Evolutionary conservation across 306 rosid genomes (phyloP).

Genomic region (Malus sieversii): DNA sequence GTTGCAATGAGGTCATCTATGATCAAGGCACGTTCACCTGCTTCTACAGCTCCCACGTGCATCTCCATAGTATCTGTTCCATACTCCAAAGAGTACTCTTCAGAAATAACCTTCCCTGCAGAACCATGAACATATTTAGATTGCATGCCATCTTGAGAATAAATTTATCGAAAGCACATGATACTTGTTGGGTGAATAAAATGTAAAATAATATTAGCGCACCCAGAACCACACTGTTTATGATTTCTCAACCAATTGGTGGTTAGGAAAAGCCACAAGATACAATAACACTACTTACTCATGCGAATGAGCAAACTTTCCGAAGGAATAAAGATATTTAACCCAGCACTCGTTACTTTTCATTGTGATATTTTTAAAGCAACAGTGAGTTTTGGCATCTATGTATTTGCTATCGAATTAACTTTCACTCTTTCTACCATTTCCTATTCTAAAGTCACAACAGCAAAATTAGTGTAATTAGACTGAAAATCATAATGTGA

Average conservation of each 20-base stretch:
- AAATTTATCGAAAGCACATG: background rate
- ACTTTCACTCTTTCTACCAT: background rate
- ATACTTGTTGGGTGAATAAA: background rate
- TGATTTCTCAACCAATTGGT: background rate
- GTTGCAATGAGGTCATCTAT: slow-evolving; percentile 97
- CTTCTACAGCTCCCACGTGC: slow-evolving; percentile 91
- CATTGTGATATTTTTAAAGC: background rate
- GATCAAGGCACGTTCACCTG: slow-evolving; percentile 88
- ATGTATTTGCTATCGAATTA: background rate
- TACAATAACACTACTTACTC: background rate
- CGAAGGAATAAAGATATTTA: background rate
- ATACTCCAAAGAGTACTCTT: slow-evolving; percentile 95
- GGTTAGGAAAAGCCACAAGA: background rate
- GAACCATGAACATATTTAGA: background rate
- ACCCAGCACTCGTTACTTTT: background rate
- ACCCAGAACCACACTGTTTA: background rate
- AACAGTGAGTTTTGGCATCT: background rate
- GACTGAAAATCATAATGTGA: background rate
- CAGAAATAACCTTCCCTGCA: slow-evolving; percentile 90
- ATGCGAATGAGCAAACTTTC: background rate
- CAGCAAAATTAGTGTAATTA: background rate
- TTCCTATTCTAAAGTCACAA: background rate
- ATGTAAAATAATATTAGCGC: background rate
- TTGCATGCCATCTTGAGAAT: background rate
- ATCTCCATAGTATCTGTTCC: slow-evolving; percentile 94